These are phyloP conservation scores for Tuber brumale DNA, from an alignment of 495 filamentous ascomycete genomes.

Conservation along the genomic window DNA sequence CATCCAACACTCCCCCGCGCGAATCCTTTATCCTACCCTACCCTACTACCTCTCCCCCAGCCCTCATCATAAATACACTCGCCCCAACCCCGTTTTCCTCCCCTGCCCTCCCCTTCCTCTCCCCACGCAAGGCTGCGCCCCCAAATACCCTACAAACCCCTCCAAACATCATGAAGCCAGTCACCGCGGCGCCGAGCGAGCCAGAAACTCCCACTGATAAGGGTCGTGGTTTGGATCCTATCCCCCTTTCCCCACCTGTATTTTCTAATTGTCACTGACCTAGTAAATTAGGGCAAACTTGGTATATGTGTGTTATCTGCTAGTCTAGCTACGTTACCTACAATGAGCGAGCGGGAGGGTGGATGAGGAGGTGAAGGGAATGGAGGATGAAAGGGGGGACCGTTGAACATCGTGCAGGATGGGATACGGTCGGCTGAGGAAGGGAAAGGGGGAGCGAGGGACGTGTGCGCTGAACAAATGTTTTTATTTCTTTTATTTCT, in stretches of 20 bases:
- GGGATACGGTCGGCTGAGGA: background rate
- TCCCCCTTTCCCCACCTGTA: background rate
- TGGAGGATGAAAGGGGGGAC: background rate
- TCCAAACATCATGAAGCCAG: constrained; percentile 1
- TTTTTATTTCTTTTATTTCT: background rate
- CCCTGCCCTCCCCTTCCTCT: background rate
- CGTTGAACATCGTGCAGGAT: constrained; percentile 1
- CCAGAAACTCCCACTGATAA: background rate
- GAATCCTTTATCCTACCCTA: background rate
- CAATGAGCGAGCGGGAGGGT: background rate
- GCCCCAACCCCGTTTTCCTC: background rate
- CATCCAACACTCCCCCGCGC: background rate
- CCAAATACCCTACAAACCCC: background rate
- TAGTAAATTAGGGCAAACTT: background rate
- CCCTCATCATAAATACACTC: background rate
- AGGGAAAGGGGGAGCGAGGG: background rate
- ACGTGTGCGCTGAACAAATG: background rate
- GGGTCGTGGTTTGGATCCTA: background rate
- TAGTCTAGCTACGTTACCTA: background rate
- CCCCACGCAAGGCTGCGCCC: background rate
- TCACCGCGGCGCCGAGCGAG: background rate
- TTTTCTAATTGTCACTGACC: background rate
- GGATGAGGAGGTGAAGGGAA: background rate
- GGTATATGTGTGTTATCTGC: background rate
- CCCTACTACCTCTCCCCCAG: background rate